Conservation (phyloP, 2,329 filamentous ascomycete genomes). For the Claviceps sorghi region DNA sequence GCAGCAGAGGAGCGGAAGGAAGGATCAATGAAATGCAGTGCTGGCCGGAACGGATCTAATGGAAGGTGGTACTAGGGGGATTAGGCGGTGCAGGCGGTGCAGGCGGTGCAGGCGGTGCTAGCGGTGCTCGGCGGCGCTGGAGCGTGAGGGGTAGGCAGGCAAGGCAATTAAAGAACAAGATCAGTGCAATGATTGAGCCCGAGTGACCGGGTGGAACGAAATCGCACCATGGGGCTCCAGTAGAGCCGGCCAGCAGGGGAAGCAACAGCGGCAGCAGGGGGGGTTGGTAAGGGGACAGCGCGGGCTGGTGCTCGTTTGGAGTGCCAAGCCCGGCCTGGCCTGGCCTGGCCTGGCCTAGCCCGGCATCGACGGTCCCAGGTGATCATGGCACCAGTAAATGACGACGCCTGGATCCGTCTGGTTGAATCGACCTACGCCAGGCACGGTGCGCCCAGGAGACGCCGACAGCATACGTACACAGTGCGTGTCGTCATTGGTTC, state of each 20-base stretch:
- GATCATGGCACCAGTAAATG: neutral
- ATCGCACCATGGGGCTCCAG: neutral
- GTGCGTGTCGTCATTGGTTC: neutral
- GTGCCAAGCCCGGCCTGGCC: too few relatives aligned
- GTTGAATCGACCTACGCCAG: neutral
- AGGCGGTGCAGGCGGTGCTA: neutral
- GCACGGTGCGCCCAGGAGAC: neutral
- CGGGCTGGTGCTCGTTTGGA: too few relatives aligned
- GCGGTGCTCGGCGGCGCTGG: too few relatives aligned
- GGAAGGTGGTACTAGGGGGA: neutral
- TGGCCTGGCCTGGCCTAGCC: neutral
- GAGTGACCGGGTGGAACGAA: neutral
- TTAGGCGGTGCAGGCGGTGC: too few relatives aligned
- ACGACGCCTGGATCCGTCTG: slow-evolving; percentile 1
- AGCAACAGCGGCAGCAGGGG: neutral
- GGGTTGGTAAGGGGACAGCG: too few relatives aligned
- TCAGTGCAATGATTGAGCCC: neutral
- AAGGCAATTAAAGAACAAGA: neutral
- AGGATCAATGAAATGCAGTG: neutral
- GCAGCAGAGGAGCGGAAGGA: neutral
- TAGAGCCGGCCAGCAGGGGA: neutral
- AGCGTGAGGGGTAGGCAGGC: neutral
- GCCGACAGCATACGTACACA: neutral
- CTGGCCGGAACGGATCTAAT: neutral
- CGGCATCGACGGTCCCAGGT: neutral